Evolutionary conservation across 176 grass and related monocot genomes (phyloP), one percentile per base, ranked within the genome.

Genomic region (Aegilops speltoides): DNA sequence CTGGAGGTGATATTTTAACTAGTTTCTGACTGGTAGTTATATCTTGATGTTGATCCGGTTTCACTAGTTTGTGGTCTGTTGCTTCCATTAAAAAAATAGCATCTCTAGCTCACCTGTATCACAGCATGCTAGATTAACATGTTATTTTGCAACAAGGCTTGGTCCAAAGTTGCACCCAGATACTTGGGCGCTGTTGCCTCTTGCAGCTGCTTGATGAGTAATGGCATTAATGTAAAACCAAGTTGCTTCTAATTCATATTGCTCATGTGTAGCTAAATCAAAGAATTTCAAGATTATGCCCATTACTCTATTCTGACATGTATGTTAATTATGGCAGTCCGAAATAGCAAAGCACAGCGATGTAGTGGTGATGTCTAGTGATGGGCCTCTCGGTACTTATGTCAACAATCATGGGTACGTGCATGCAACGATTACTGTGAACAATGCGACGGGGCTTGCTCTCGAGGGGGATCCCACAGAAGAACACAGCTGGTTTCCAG

Each of bases 401-500:
- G 97, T 93, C 16, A 99, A 99, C 56, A 92, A 90, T 68, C 4
- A 93, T 45, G 97, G 97, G 77, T 94, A 5, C 84, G 94, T 96
- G 46, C 97, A 99, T 31, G 94, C 96, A 77, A 89, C 88, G 0
- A 99, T 96, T 83, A 96, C 94, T 13, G 92, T 99, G 57, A 84
- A 86, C 50, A 90, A 85, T 31, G 90, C 92, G 54, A 89, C 61
- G 26, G 94, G 94, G 68, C 88, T 99, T 74, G 84, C 20, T 25
- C 88, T 93, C 38, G 6, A 3, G 66, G 83, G 90, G 60, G 0
- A 0, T 25, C 94, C 94, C 43, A 87, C 80, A 14, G 94, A 68
- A 46, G 89, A 85, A 38, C 89, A 94, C 84, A 99, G 97, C 85
- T 99, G 94, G 97, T 99, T 98, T 73, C 97, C 94, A 79, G 97